phyloP scores from a whole-genome alignment of 2,329 filamentous ascomycete genomes.

The Botryotinia narcissicola region DNA sequence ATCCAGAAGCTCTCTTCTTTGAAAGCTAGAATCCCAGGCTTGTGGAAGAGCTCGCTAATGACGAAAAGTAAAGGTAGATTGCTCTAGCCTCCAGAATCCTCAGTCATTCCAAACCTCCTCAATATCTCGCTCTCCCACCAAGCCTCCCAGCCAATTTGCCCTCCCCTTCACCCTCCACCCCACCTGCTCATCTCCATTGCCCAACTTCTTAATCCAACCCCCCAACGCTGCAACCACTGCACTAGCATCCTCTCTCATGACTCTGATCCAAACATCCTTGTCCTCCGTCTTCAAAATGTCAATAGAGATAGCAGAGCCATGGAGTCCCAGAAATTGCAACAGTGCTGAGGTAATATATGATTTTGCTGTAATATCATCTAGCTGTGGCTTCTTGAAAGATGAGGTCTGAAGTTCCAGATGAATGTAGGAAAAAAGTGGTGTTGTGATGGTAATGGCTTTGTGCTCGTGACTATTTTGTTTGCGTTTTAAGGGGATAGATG shows the following conservation, averaged over 20 bases:
- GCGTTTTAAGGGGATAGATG: constrained; percentile 6
- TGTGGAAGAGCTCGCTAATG: not conserved
- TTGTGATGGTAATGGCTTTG: constrained; percentile 50
- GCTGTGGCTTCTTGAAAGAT: constrained; percentile 29
- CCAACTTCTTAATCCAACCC: constrained; percentile 54
- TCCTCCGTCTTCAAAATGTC: constrained; percentile 65
- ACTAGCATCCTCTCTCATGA: constrained; percentile 59
- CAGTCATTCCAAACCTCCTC: constrained; percentile 29
- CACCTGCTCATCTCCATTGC: constrained; percentile 37
- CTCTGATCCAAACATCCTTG: constrained; percentile 59
- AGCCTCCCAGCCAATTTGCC: constrained; percentile 62
- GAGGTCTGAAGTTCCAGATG: constrained; percentile 50
- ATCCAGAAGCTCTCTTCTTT: not conserved
- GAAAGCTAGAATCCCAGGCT: not conserved
- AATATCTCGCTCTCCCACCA: constrained; percentile 46
- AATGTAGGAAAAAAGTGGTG: constrained; percentile 55
- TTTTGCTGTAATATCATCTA: constrained; percentile 63
- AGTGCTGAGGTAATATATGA: constrained; percentile 63
- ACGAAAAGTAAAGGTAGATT: not conserved
- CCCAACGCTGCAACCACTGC: constrained; percentile 63
- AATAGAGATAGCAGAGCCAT: constrained; percentile 63
- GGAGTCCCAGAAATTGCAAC: constrained; percentile 66
- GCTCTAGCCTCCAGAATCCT: not conserved
- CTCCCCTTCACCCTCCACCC: constrained; percentile 53
- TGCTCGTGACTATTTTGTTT: constrained; percentile 43